Base-by-base conservation (phyloP, 73 alveolate species). In the Symbiodinium natans region DNA sequence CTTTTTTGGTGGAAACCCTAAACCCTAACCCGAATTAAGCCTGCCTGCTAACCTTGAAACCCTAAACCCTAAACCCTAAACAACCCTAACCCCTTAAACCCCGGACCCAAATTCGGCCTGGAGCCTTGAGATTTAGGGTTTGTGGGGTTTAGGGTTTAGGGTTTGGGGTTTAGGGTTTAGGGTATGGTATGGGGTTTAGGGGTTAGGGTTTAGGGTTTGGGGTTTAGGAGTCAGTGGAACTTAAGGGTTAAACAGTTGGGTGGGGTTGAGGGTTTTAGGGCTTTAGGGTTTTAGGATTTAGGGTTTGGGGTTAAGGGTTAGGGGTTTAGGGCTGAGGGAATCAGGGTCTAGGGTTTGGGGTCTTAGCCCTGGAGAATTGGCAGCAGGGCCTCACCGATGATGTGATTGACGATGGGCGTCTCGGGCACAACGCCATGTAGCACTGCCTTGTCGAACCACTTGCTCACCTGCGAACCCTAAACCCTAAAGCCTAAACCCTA, bases 371-470 rank as follows among this genome's bases (percentile, higher is more conserved):
- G n/a, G 86, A 36, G 29, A 31, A 9, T 75, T 2, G 42, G 36
- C 0, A 80, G 29, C 39, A 21, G 29, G 15, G 0, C 94, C 94
- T 86, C 94, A 23, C 94, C 94, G 41, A 86, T 86, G 83, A 86
- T 86, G 59, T 86, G 94, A 63, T 86, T 86, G 27, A 86, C 94
- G 43, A 86, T 86, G 59, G 94, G 94, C 56, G 94, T 86, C 43
- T 86, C 94, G 1, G 94, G 94, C 41, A 86, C 94, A 31, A 86
- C 94, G 21, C 94, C 94, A 31, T 86, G 94, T 17, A 36, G 83
- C 38, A 86, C 94, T 83, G 84, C 94, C 40, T 86, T 86, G 23
- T 86, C 94, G 63, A 86, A 86, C 94, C 94, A 86, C 39, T 86
- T 86, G 63, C 83, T 86, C 52, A 86, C 94, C 41, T 54, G 27